Conservation (phyloP, 441 rosid genomes). For the Erodium chrysanthum region DNA sequence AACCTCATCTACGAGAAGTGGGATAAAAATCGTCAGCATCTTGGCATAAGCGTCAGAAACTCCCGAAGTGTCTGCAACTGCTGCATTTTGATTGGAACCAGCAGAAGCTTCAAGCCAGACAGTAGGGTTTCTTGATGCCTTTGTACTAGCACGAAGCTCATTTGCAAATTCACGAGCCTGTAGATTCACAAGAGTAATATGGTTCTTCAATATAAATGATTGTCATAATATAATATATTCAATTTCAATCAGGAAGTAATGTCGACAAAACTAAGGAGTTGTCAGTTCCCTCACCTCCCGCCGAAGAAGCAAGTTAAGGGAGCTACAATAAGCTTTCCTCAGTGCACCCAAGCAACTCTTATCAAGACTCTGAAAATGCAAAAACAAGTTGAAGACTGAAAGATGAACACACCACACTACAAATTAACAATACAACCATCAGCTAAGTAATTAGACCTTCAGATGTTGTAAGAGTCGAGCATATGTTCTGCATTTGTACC, state of each 20-base stretch:
- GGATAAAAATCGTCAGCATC: constrained; percentile 96
- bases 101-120: constrained; percentile 94
- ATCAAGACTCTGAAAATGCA: constrained; percentile 68
- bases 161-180: constrained; percentile 99
- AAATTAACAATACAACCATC: constrained; percentile 8
- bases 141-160: constrained; percentile 99
- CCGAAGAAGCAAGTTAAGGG: constrained; percentile 92
- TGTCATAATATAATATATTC: neutral
- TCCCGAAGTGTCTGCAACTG: constrained; percentile 68
- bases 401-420: neutral
- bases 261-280: constrained; percentile 13
- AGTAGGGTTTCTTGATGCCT: constrained; percentile 89
- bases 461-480: constrained; percentile 97
- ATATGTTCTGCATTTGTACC: constrained; percentile 98
- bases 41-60: constrained; percentile 97
- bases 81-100: constrained; percentile 66
- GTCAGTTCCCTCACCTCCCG: constrained; percentile 63
- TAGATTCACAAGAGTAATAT: constrained; percentile 16
- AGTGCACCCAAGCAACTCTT: constrained; percentile 75
- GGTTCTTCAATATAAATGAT: neutral
- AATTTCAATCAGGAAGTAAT: constrained; percentile 11
- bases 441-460: constrained; percentile 44
- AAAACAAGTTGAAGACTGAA: constrained; percentile 15
- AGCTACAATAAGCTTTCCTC: constrained; percentile 95
- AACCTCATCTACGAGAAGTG: constrained; percentile 98